These are phyloP conservation scores for Avena sativa DNA, from an alignment of 176 grass and related monocot species.

Conservation along the genomic window DNA sequence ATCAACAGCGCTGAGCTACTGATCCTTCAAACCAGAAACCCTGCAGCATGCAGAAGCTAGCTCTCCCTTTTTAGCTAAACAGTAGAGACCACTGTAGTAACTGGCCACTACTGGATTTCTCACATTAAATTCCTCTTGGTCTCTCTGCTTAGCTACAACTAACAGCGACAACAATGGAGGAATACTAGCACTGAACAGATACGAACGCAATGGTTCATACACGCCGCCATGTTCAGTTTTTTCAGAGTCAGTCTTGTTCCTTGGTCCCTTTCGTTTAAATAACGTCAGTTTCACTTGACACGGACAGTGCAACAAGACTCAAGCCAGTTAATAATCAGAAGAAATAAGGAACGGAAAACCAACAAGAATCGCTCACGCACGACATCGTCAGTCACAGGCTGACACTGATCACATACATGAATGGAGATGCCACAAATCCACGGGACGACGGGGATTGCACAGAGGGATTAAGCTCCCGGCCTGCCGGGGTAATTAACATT, in stretches of 20 bases:
- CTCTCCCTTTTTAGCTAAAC: background rate
- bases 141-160: background rate
- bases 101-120: background rate
- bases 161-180: background rate
- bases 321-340: slow-evolving; percentile 15
- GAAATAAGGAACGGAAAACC: background rate
- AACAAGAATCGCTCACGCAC: slow-evolving; percentile 1
- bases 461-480: background rate
- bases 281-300: slow-evolving; percentile 54
- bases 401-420: slow-evolving; percentile 28
- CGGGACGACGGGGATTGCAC: slow-evolving; percentile 33
- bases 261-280: slow-evolving; percentile 37
- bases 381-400: slow-evolving; percentile 32
- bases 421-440: slow-evolving; percentile 39
- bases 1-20: background rate
- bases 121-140: background rate
- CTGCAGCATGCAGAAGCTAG: background rate
- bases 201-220: background rate
- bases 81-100: background rate
- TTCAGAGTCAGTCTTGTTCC: background rate
- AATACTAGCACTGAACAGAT: background rate
- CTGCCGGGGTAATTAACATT: slow-evolving; percentile 12
- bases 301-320: slow-evolving; percentile 47
- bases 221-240: background rate
- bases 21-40: background rate